Evolutionary conservation across 441 rosid species (phyloP).

Genomic region (Adansonia grandidieri): DNA sequence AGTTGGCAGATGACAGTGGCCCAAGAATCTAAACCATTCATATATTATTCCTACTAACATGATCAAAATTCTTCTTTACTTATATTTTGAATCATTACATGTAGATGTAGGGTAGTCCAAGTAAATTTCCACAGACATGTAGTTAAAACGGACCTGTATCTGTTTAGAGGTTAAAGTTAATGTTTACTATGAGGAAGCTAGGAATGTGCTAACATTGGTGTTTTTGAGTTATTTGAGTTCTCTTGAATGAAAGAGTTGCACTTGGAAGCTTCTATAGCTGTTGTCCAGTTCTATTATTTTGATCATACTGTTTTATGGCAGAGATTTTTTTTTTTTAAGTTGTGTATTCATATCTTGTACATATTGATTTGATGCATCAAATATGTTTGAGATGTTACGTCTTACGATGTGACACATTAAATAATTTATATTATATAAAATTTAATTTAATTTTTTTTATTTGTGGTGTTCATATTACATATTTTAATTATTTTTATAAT

Average conservation of each 20-base stretch:
- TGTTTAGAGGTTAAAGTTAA: neutral
- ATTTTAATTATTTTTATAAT: too few species aligned
- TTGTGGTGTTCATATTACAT: too few species aligned
- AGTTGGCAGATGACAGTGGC: neutral
- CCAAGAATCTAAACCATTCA: neutral
- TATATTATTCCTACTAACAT: neutral
- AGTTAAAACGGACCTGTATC: neutral
- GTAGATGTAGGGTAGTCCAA: neutral
- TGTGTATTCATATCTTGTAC: too few species aligned
- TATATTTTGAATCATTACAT: neutral
- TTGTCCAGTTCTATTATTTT: neutral
- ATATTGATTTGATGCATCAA: too few species aligned
- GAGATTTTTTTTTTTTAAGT: too few species aligned
- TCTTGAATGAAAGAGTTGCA: neutral
- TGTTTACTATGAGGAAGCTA: neutral
- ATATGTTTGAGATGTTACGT: too few species aligned
- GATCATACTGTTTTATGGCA: neutral
- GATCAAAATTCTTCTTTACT: neutral
- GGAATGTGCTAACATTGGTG: neutral
- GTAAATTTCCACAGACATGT: neutral
- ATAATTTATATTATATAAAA: too few species aligned
- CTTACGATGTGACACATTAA: too few species aligned
- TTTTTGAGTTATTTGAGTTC: neutral
- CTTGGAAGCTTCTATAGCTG: conserved; percentile 60
- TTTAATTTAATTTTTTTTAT: too few species aligned